Evolutionary conservation across 2,329 filamentous ascomycete genomes (phyloP), one percentile per base, ranked within the genome.

Genomic region (Biscogniauxia sp.): DNA sequence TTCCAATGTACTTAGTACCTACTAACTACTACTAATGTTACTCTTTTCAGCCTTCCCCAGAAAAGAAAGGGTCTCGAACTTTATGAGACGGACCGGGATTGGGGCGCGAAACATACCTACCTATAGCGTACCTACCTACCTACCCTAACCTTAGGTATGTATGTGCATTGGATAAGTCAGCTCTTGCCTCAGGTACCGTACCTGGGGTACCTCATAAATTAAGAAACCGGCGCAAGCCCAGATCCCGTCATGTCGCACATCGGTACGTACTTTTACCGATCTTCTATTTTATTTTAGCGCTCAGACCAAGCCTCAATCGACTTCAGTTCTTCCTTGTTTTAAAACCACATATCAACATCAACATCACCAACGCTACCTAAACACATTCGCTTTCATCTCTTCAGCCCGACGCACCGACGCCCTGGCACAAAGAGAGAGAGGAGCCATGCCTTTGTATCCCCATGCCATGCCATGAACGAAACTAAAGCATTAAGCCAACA

Each of bases 401-500:
- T 32, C 6, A 45, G 11, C 13, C 37, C 17, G 7, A 15, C 32
- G 32, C 8, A 37, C 32, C 9, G 26, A 15, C 53, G 15, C 53
- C 13, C 19, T n/a, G 20, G 13, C 4, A 55, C 53, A n/a, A 54
- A 54, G 32, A 32, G 53, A 45, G 2, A 56, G 17, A 26, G 8
- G 23, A 23, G 23, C 23, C 45, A 11, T 45, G 20, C 9, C 49
- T 26, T 26, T 54, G 20, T 56, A 11, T 54, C n/a, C 49, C 55
- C n/a, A 5, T 28, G 26, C 26, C 26, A 28, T 61, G 63, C 61
- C 41, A 70, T 71, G 66, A 68, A 32, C 28, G 11, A 32, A 25
- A 54, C 20, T 52, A 25, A 28, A 6, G n/a, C n/a, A n/a, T n/a
- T n/a, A n/a, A n/a, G n/a, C 32, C 60, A 68, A 75, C 69, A 96